phyloP scores from a whole-genome alignment of 2,329 filamentous ascomycete genomes.

The Paracamarosporium sp. region DNA sequence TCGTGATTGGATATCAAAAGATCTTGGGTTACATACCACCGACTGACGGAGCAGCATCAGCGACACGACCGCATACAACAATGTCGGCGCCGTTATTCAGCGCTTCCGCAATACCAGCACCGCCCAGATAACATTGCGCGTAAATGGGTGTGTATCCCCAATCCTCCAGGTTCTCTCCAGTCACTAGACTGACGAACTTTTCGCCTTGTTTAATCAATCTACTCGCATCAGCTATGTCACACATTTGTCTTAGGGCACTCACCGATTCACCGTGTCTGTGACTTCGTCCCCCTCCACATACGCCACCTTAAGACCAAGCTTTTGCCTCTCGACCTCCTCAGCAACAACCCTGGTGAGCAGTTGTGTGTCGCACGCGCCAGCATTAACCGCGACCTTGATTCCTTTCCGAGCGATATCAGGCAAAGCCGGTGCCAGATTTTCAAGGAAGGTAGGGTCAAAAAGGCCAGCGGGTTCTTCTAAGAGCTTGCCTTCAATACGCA shows the following conservation, averaged over 20 bases:
- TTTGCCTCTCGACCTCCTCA: slow-evolving; percentile 21
- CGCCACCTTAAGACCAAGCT: slow-evolving; percentile 32
- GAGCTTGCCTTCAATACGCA: slow-evolving; percentile 32
- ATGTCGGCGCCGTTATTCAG: slow-evolving; percentile 48
- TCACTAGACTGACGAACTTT: slow-evolving; percentile 42
- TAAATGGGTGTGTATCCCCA: slow-evolving; percentile 33
- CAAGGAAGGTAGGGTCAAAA: slow-evolving; percentile 50
- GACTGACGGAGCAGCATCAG: slow-evolving; percentile 50
- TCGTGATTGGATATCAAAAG: background rate
- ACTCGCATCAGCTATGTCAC: background rate
- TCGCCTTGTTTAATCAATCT: slow-evolving; percentile 35
- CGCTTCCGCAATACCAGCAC: slow-evolving; percentile 48
- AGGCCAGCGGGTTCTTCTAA: slow-evolving; percentile 14
- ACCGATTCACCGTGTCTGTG: slow-evolving; percentile 29
- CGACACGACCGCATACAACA: slow-evolving; percentile 50
- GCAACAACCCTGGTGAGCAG: slow-evolving; percentile 18
- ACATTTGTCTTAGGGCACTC: background rate
- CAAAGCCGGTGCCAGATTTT: slow-evolving; percentile 42
- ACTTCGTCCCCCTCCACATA: slow-evolving; percentile 51
- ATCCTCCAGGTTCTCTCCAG: slow-evolving; percentile 42
- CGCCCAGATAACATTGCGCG: slow-evolving; percentile 48
- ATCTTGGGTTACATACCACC: slow-evolving; percentile 30
- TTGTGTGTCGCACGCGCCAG: slow-evolving; percentile 29
- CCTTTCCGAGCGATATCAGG: slow-evolving; percentile 28
- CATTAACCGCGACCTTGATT: slow-evolving; percentile 34